Evolutionary conservation across 208 protist genomes (phyloP), one percentile per base, ranked within the genome.

Genomic region (Sergeia podlipaevii): DNA sequence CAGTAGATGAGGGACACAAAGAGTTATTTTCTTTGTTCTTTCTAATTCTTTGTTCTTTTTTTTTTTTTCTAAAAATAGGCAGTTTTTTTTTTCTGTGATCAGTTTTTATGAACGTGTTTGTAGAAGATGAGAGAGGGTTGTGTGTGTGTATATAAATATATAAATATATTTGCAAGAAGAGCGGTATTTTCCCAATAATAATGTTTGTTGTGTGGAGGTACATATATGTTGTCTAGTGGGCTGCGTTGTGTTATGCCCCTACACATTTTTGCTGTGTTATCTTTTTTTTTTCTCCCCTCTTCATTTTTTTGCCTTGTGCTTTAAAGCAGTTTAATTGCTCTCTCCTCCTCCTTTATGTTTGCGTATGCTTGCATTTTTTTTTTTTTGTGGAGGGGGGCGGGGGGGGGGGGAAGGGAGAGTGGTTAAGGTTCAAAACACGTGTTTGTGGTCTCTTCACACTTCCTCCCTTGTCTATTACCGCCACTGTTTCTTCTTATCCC

Each of bases 261-360:
- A 20, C n/a, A 13, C 20, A 7, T 17, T 50, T 13, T 58, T 51
- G 24, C 29, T 53, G 24, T 54, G 7, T 38, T 34, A n/a, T 59
- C 71, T 24, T 47, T 26, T 60, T 52, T 60, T 58, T 13, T n/a
- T 51, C 45, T 58, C 29, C 32, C 17, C 26, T 17, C 42, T 33
- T 37, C 32, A 21, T 49, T 2, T 21, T 20, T 71, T 10, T 24
- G 3, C 36, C 36, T 29, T 24, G 27, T 50, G 53, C 20, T 46
- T 11, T 58, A 43, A 23, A 7, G 51, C 23, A 66, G 38, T 51
- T 45, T 58, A 45, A 60, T 11, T 54, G 38, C 29, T 60, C 53
- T 48, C 33, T 46, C 32, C 23, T 28, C 29, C 6, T 33, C 57
- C 24, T 60, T 47, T 55, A 37, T 45, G 23, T 54, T 34, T 13